A percentile compares a stretch with the other conserved stretches of the same genome.
These are phyloP conservation scores for Blechomonas ayalai DNA, from an alignment of 208 protist species.

Conservation along the genomic window DNA sequence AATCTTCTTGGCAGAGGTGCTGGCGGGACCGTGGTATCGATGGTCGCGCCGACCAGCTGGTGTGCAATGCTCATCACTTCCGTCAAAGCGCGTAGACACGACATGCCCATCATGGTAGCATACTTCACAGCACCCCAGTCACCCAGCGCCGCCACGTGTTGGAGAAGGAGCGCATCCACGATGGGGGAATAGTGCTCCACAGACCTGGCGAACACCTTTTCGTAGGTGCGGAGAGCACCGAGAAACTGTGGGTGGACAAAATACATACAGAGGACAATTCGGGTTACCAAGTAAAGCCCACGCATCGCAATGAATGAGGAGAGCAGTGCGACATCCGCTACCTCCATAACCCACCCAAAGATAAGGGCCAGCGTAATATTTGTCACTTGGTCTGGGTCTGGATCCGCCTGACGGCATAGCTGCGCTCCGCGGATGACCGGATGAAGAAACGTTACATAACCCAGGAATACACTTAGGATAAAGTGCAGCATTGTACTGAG, in stretches of 20 bases:
- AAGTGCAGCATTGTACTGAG: too few species aligned
- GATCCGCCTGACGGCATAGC: conserved; percentile 27
- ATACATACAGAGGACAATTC: conserved; percentile 58
- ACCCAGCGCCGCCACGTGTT: conserved; percentile 41
- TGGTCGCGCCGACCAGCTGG: conserved; percentile 7
- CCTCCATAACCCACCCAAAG: conserved; percentile 51
- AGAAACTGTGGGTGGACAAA: conserved; percentile 49
- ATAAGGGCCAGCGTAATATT: conserved; percentile 69
- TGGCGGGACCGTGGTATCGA: not conserved
- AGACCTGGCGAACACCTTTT: conserved; percentile 26
- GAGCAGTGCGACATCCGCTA: conserved; percentile 44
- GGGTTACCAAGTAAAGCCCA: conserved; percentile 32
- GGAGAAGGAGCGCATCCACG: conserved; percentile 37
- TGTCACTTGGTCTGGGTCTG: conserved; percentile 39
- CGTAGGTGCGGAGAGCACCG: conserved; percentile 45
- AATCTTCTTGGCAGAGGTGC: not conserved
- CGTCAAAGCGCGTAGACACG: conserved; percentile 13
- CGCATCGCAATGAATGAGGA: conserved; percentile 55
- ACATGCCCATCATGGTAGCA: conserved; percentile 12
- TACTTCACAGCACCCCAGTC: conserved; percentile 46
- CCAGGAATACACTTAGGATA: conserved; percentile 30
- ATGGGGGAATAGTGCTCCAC: conserved; percentile 42
- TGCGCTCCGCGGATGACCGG: conserved; percentile 56
- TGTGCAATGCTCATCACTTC: conserved; percentile 26
- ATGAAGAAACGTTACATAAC: conserved; percentile 53